Conservation (phyloP, 768 basidiomycete genomes). For the Suillus plorans region DNA sequence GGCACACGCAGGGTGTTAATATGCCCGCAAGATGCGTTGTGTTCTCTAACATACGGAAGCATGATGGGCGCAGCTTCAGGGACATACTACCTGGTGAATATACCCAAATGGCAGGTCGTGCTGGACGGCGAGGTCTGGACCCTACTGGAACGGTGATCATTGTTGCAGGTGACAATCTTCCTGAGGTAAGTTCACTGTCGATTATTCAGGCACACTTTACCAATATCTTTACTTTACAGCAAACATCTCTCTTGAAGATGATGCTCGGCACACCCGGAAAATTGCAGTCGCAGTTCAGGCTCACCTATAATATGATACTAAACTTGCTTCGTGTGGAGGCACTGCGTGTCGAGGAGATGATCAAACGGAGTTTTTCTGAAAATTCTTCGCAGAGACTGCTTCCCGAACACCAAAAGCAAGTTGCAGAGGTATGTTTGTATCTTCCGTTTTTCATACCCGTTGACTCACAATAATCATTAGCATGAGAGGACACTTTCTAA, state of each 20-base stretch:
- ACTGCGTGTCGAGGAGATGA: slow-evolving; percentile 97
- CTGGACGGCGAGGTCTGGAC: slow-evolving; percentile 94
- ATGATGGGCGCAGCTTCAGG: slow-evolving; percentile 91
- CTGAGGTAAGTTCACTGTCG: slow-evolving; percentile 60
- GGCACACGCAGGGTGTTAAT: slow-evolving; percentile 79
- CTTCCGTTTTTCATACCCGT: neutral
- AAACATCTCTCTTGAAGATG: slow-evolving; percentile 77
- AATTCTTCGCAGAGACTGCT: slow-evolving; percentile 90
- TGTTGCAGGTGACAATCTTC: slow-evolving; percentile 76
- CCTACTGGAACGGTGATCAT: slow-evolving; percentile 95
- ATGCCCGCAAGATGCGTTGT: slow-evolving; percentile 99
- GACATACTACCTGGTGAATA: slow-evolving; percentile 91
- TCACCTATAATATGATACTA: slow-evolving; percentile 99
- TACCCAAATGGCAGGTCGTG: slow-evolving; percentile 99
- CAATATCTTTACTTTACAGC: slow-evolving; percentile 40
- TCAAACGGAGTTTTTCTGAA: slow-evolving; percentile 98
- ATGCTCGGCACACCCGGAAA: slow-evolving; percentile 93
- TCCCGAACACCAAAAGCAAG: slow-evolving; percentile 90
- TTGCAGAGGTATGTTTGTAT: slow-evolving; percentile 61
- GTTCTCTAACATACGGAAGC: slow-evolving; percentile 92
- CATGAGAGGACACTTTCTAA: slow-evolving; percentile 66
- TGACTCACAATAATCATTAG: slow-evolving; percentile 39
- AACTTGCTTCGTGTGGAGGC: slow-evolving; percentile 96
- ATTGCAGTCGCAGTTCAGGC: slow-evolving; percentile 91
- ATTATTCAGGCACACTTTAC: neutral